Evolutionary conservation across 306 rosid species (phyloP).

Genomic region (Psophocarpus tetragonolobus): DNA sequence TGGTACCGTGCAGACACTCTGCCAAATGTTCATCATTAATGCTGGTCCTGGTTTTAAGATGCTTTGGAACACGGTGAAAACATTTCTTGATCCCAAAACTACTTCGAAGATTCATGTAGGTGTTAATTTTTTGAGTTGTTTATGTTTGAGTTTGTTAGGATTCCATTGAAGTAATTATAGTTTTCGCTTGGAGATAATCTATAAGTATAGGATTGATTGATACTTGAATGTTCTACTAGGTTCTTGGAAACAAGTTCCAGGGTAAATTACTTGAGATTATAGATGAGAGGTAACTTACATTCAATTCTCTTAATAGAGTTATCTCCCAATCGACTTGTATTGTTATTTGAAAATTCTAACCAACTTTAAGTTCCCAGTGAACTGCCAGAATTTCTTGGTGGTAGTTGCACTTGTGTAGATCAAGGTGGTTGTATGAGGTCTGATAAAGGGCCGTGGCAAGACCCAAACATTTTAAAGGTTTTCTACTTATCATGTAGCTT

Average conservation of each 20-base stretch:
- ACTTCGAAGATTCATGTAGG: slow-evolving; percentile 85
- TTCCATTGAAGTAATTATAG: not conserved
- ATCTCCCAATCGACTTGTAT: slow-evolving; percentile 10
- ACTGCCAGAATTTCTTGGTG: slow-evolving; percentile 87
- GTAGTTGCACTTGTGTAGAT: slow-evolving; percentile 72
- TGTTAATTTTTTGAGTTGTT: slow-evolving; percentile 2
- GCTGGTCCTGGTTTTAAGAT: slow-evolving; percentile 93
- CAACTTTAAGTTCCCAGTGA: slow-evolving; percentile 54
- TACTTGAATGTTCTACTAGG: slow-evolving; percentile 50
- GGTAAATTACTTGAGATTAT: slow-evolving; percentile 74
- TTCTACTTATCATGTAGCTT: slow-evolving; percentile 8
- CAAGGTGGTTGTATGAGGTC: slow-evolving; percentile 78
- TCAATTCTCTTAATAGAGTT: slow-evolving; percentile 6
- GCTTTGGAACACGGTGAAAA: slow-evolving; percentile 77
- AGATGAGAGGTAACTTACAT: slow-evolving; percentile 60
- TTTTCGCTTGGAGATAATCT: slow-evolving; percentile 23
- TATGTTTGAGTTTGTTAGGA: not conserved
- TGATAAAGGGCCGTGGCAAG: slow-evolving; percentile 94
- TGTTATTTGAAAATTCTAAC: slow-evolving; percentile 20
- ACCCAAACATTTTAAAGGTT: slow-evolving; percentile 75
- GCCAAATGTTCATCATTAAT: slow-evolving; percentile 80
- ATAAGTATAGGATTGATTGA: slow-evolving; percentile 16
- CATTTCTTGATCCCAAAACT: slow-evolving; percentile 85
- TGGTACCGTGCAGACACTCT: slow-evolving; percentile 64
- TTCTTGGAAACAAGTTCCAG: slow-evolving; percentile 79